These are phyloP conservation scores for Lupinus albus DNA, from an alignment of 306 rosid genomes.

Conservation along the genomic window DNA sequence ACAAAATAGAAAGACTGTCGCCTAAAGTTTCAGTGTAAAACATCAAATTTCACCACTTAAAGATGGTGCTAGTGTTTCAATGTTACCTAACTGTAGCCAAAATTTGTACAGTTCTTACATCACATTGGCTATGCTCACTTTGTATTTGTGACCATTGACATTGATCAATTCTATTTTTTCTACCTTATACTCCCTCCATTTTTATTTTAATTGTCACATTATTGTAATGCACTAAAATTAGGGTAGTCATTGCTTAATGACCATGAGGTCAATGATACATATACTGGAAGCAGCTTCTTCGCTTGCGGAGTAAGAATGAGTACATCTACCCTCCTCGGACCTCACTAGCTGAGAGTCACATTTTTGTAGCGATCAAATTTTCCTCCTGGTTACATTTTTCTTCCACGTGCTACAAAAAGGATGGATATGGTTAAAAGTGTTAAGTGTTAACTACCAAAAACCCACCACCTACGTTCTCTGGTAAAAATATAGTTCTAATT, in stretches of 20 bases:
- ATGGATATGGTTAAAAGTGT: background rate
- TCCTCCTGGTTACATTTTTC: background rate
- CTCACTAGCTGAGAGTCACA: too few relatives aligned
- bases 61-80: conserved; percentile 5
- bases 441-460: conserved; percentile 21
- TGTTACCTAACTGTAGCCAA: background rate
- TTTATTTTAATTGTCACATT: too few relatives aligned
- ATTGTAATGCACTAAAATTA: too few relatives aligned
- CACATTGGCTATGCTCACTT: conserved; percentile 1
- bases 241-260: too few relatives aligned
- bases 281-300: too few relatives aligned
- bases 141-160: background rate
- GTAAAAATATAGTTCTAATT: conserved; percentile 16
- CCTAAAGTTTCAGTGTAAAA: background rate
- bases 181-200: background rate
- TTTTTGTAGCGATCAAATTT: background rate
- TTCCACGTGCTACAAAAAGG: conserved; percentile 6
- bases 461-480: background rate
- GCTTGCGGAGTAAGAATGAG: too few relatives aligned
- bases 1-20: background rate
- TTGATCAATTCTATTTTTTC: conserved; percentile 7
- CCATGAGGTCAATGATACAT: too few relatives aligned
- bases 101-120: conserved; percentile 10
- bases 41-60: conserved; percentile 13
- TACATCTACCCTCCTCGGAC: too few relatives aligned